Percentiles rank a stretch among this genome's conserved stretches.
phyloP scores from a whole-genome alignment of 2,329 filamentous ascomycete genomes.

The Pochonia chlamydosporia region DNA sequence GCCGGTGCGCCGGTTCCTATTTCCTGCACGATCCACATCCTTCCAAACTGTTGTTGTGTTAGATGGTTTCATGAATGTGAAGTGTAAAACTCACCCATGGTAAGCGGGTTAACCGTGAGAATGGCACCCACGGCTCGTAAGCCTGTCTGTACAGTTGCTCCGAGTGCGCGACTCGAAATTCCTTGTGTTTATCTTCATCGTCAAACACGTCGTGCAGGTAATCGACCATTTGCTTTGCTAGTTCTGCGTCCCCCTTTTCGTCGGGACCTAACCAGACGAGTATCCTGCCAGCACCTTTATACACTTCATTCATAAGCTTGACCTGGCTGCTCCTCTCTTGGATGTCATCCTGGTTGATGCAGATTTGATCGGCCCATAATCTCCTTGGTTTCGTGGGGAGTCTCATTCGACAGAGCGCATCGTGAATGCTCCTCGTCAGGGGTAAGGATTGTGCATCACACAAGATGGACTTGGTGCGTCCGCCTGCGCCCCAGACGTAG shows the following conservation, averaged over 20 bases:
- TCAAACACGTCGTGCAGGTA: slow-evolving; percentile 22
- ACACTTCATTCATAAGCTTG: slow-evolving; percentile 31
- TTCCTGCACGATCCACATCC: slow-evolving; percentile 32
- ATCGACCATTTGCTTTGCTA: slow-evolving; percentile 22
- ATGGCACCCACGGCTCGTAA: slow-evolving; percentile 22
- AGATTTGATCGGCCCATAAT: slow-evolving; percentile 35
- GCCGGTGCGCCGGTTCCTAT: slow-evolving; percentile 27
- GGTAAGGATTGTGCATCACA: slow-evolving; percentile 18
- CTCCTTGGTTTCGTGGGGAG: slow-evolving; percentile 16
- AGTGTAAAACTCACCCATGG: slow-evolving; percentile 20
- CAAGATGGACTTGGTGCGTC: slow-evolving; percentile 15
- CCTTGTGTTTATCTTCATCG: slow-evolving; percentile 22
- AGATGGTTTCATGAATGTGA: background rate
- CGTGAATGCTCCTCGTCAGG: slow-evolving; percentile 24
- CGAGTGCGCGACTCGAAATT: slow-evolving; percentile 23
- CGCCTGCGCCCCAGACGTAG: slow-evolving; percentile 28
- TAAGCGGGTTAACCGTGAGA: slow-evolving; percentile 24
- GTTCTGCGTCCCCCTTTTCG: slow-evolving; percentile 18
- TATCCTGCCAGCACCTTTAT: slow-evolving; percentile 24
- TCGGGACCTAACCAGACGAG: slow-evolving; percentile 31
- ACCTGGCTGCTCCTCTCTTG: slow-evolving; percentile 30
- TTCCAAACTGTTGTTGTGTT: slow-evolving; percentile 21
- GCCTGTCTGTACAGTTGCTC: slow-evolving; percentile 22
- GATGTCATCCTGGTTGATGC: slow-evolving; percentile 32
- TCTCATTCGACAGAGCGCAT: slow-evolving; percentile 24